Conservation (phyloP, 192 early-diverging fungal genomes). For the Umbelopsis sp. region DNA sequence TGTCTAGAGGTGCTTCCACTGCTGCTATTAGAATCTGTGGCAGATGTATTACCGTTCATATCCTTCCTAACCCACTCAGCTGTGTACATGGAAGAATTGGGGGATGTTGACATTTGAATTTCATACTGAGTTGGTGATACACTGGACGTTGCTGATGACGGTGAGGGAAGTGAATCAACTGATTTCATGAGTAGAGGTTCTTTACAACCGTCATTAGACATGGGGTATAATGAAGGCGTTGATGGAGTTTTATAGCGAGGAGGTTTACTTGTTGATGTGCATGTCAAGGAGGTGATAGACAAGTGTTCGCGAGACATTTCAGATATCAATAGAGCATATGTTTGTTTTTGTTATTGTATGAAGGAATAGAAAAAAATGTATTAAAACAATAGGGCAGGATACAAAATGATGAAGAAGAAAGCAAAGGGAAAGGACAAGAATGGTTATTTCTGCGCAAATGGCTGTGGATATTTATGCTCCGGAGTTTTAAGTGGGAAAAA, state of each 20-base stretch:
- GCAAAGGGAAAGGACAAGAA: not conserved
- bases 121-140: not conserved
- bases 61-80: not conserved
- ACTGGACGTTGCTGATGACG: not conserved
- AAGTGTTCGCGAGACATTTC: slow-evolving; percentile 15
- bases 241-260: not conserved
- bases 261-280: not conserved
- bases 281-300: not conserved
- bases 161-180: not conserved
- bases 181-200: not conserved
- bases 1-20: not conserved
- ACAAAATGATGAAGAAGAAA: not conserved
- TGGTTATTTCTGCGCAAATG: not conserved
- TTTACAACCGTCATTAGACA: too few relatives aligned
- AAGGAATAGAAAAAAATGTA: not conserved
- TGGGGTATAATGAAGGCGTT: not conserved
- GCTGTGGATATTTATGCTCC: not conserved
- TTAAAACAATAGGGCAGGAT: not conserved
- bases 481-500: not conserved
- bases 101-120: not conserved
- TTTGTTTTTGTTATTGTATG: not conserved
- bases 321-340: not conserved
- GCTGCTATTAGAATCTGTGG: not conserved
- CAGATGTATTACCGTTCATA: not conserved
- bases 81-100: not conserved